Evolutionary conservation across 805 yeast species (phyloP).

Genomic region (Schwanniomyces polymorphus): DNA sequence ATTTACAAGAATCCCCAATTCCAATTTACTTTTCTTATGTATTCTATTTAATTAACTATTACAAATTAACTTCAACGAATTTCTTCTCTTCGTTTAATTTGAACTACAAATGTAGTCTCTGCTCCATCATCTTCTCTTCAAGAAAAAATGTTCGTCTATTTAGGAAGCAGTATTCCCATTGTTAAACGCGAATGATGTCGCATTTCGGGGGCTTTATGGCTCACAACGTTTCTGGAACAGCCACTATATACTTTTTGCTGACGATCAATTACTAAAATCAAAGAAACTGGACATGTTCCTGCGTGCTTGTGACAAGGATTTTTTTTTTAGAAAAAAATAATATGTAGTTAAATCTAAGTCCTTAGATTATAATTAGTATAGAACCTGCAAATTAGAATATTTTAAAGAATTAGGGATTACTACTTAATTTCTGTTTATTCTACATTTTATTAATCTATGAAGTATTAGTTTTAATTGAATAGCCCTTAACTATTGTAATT

Average conservation of each 20-base stretch:
- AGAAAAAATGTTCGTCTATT: background rate
- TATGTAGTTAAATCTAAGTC: no score
- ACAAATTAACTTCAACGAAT: no score
- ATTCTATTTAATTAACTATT: background rate
- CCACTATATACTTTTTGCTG: background rate
- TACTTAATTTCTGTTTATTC: background rate
- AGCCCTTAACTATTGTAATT: constrained; percentile 20
- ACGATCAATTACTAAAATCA: background rate
- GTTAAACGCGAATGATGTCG: background rate
- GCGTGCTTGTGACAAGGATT: background rate
- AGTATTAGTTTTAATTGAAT: background rate
- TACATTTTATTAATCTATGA: background rate
- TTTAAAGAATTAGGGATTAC: no score
- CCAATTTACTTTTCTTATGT: background rate
- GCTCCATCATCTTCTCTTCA: no score
- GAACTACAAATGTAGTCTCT: no score
- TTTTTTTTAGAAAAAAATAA: no score
- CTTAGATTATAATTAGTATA: no score
- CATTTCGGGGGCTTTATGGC: background rate
- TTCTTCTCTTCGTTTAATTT: no score
- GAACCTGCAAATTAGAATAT: no score
- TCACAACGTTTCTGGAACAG: constrained; percentile 2
- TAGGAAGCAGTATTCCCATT: background rate
- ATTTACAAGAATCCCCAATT: no score
- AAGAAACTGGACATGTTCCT: background rate